A percentile compares a stretch with the other conserved stretches of the same genome.
Evolutionary conservation across 768 basidiomycete species (phyloP).

Genomic region (Hypholoma fasciculare): DNA sequence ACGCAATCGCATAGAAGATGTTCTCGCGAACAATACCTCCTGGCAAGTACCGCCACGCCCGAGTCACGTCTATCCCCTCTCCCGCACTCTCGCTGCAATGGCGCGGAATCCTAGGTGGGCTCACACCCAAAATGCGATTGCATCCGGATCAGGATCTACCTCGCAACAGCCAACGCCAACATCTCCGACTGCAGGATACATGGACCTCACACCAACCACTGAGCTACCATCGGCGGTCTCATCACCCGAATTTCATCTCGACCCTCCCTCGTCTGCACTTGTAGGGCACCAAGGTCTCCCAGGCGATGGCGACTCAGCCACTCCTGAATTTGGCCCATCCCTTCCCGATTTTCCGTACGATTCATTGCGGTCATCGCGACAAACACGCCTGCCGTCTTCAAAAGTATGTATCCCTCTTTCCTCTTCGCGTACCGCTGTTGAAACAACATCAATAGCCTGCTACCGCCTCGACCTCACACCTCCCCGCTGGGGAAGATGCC

Average conservation of each 20-base stretch:
- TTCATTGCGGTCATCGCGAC: no score
- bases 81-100: constrained; percentile 9
- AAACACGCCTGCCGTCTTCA: no score
- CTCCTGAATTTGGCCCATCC: no score
- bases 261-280: no score
- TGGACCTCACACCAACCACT: neutral
- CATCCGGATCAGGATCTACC: neutral
- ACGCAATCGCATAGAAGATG: constrained; percentile 7
- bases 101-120: neutral
- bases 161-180: neutral
- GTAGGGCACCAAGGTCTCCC: no score
- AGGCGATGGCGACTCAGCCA: no score
- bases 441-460: no score
- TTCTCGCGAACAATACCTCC: neutral
- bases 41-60: neutral
- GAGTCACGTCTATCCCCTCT: neutral
- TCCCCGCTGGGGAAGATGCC: neutral
- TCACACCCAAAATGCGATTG: neutral
- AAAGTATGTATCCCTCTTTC: no score
- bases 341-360: no score
- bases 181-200: neutral
- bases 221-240: neutral
- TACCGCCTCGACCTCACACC: no score
- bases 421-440: no score
- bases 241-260: neutral